Evolutionary conservation across 306 rosid species (phyloP).

Genomic region (Sicyos edulis): DNA sequence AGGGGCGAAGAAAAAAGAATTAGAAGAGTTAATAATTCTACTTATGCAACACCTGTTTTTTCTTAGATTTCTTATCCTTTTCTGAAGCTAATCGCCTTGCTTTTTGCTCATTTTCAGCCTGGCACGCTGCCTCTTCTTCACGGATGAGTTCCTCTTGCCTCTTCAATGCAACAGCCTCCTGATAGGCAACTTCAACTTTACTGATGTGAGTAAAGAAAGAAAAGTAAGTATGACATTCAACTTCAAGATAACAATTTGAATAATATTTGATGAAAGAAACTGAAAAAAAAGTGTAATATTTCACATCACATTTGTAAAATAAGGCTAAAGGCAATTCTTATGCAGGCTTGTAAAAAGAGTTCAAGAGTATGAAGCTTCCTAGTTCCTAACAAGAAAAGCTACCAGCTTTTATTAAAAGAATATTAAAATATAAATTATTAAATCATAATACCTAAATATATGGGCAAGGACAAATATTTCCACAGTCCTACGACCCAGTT

Average conservation of each 20-base stretch:
- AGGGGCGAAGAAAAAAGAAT: not conserved
- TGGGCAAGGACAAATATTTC: slow-evolving; percentile 98
- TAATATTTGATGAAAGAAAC: slow-evolving; percentile 5
- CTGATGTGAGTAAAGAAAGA: slow-evolving; percentile 53
- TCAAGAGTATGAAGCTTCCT: not conserved
- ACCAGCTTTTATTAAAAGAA: too few species aligned
- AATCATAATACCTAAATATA: slow-evolving; percentile 59
- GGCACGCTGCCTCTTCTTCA: slow-evolving; percentile 98
- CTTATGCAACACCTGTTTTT: slow-evolving; percentile 54
- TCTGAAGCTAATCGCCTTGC: slow-evolving; percentile 70
- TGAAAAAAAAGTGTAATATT: not conserved
- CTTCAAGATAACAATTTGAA: not conserved
- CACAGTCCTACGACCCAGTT: slow-evolving; percentile 94
- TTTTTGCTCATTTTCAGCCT: slow-evolving; percentile 82
- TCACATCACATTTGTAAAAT: slow-evolving; percentile 18
- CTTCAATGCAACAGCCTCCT: slow-evolving; percentile 95
- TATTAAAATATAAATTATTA: not conserved
- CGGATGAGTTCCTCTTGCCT: slow-evolving; percentile 99
- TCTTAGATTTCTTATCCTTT: slow-evolving; percentile 86
- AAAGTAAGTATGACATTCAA: slow-evolving; percentile 18
- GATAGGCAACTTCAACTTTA: slow-evolving; percentile 94
- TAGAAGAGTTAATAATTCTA: slow-evolving; percentile 6
- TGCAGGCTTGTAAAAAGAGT: not conserved
- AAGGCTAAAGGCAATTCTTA: not conserved
- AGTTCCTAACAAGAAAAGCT: not conserved